These are phyloP conservation scores for Lophiostoma macrostomum DNA, from an alignment of 495 filamentous ascomycete genomes.

Conservation along the genomic window DNA sequence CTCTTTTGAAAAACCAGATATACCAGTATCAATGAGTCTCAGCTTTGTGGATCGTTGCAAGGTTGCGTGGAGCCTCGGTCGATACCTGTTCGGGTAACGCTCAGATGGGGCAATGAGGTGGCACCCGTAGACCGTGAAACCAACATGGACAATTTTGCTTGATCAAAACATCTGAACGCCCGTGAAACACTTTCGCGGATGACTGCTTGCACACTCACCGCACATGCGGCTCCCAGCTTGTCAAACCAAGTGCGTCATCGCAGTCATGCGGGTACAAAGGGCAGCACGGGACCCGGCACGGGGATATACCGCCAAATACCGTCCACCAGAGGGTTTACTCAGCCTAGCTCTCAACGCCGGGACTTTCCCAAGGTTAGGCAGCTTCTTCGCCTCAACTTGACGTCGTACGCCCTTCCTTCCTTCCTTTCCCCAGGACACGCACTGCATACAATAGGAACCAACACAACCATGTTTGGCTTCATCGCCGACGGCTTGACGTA, in stretches of 20 bases:
- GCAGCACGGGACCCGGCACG: neutral
- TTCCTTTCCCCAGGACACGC: neutral
- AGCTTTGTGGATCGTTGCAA: no score
- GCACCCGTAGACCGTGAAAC: no score
- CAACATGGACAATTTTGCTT: no score
- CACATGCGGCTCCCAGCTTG: neutral
- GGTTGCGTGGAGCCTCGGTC: no score
- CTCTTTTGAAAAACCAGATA: no score
- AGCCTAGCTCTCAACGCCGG: neutral
- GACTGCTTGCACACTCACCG: slow-evolving; percentile 3
- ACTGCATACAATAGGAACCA: neutral
- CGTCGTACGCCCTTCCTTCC: neutral
- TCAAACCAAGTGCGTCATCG: slow-evolving; percentile 20
- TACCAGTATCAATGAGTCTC: no score
- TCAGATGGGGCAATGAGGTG: no score
- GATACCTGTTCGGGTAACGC: no score
- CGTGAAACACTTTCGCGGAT: no score
- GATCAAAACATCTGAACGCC: no score
- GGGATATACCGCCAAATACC: neutral
- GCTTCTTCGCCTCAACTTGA: neutral
- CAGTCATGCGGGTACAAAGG: neutral
- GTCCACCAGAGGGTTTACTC: slow-evolving; percentile 1
- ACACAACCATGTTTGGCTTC: slow-evolving; percentile 27
- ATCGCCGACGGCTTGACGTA: slow-evolving; percentile 32
- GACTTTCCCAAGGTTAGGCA: no score